Percentiles rank a stretch among this genome's conserved stretches.
These are phyloP conservation scores for Microdochium paspali DNA, from an alignment of 2,329 filamentous ascomycete genomes.

Conservation along the genomic window DNA sequence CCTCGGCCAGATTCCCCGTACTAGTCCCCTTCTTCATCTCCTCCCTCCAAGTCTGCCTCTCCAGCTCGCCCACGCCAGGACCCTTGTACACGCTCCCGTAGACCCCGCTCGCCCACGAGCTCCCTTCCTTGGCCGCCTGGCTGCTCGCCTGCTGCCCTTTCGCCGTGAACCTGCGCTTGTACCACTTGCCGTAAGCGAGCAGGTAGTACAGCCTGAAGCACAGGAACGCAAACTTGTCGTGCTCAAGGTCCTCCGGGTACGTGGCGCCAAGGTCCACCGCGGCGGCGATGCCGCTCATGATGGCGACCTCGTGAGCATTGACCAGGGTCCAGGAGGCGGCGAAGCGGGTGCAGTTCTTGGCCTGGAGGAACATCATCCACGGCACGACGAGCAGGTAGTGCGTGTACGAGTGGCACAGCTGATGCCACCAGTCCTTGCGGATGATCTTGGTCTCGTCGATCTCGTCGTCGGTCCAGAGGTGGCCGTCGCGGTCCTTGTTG, in stretches of 20 bases:
- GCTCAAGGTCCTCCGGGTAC: conserved; percentile 53
- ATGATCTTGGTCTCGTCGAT: conserved; percentile 46
- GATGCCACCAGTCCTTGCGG: conserved; percentile 51
- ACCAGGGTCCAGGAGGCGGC: conserved; percentile 58
- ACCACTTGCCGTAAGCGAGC: conserved; percentile 52
- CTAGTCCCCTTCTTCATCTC: conserved; percentile 25
- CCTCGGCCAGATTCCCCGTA: conserved; percentile 22
- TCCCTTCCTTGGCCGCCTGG: conserved; percentile 35
- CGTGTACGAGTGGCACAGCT: conserved; percentile 49
- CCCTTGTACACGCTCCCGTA: conserved; percentile 53
- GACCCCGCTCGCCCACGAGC: conserved; percentile 44
- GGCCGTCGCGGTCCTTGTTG: conserved; percentile 43
- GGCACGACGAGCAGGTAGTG: conserved; percentile 53
- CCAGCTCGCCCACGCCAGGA: conserved; percentile 41
- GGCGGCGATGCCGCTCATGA: conserved; percentile 58
- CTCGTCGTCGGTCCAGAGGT: conserved; percentile 43
- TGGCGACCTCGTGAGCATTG: conserved; percentile 58
- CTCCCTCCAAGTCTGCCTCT: conserved; percentile 40
- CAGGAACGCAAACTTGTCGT: conserved; percentile 51
- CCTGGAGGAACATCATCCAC: conserved; percentile 58
- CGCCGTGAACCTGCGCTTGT: conserved; percentile 25
- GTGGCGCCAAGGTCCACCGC: conserved; percentile 57
- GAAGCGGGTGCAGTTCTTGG: conserved; percentile 48
- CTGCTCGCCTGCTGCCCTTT: conserved; percentile 5
- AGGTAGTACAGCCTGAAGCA: conserved; percentile 54